Percentiles rank a stretch among this genome's conserved stretches.
phyloP scores from a whole-genome alignment of 441 rosid species.

The Pelargonium myrrhifolium region DNA sequence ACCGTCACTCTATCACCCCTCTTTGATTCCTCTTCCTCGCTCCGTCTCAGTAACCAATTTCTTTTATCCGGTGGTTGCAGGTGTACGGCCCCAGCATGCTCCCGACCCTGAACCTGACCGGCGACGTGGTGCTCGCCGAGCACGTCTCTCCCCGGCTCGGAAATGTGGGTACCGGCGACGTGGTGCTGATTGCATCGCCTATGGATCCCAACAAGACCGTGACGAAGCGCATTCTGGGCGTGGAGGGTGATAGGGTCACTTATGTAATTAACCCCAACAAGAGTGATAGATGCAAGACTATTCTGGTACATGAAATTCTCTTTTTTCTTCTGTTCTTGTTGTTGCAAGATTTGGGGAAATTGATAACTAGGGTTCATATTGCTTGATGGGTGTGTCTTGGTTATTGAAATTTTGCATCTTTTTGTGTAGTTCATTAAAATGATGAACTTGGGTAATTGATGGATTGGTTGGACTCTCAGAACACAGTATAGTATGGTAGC shows the following conservation, averaged over 20 bases:
- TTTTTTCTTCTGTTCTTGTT: neutral
- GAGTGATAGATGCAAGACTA: conserved; percentile 26
- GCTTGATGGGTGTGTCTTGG: neutral
- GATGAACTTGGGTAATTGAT: neutral
- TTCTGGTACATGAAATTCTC: conserved; percentile 35
- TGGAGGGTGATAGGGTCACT: conserved; percentile 61
- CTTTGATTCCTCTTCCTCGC: neutral
- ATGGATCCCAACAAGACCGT: conserved; percentile 47
- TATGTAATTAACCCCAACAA: conserved; percentile 38
- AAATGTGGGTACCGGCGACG: conserved; percentile 52
- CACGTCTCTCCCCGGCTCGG: conserved; percentile 59
- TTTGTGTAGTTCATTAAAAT: neutral
- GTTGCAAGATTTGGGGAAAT: neutral
- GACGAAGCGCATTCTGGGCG: conserved; percentile 56
- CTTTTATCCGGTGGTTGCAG: conserved; percentile 27
- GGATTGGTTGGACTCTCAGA: neutral
- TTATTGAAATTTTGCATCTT: neutral
- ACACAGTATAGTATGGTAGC: no score
- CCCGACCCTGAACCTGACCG: conserved; percentile 67
- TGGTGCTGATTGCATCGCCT: conserved; percentile 67
- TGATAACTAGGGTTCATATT: neutral
- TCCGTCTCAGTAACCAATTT: neutral
- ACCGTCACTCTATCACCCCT: neutral
- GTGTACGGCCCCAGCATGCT: conserved; percentile 83
- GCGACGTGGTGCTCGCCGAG: conserved; percentile 65